Evolutionary conservation across 176 grass and related monocot genomes (phyloP), one percentile per base, ranked within the genome.

Genomic region (Chloris gayana): DNA sequence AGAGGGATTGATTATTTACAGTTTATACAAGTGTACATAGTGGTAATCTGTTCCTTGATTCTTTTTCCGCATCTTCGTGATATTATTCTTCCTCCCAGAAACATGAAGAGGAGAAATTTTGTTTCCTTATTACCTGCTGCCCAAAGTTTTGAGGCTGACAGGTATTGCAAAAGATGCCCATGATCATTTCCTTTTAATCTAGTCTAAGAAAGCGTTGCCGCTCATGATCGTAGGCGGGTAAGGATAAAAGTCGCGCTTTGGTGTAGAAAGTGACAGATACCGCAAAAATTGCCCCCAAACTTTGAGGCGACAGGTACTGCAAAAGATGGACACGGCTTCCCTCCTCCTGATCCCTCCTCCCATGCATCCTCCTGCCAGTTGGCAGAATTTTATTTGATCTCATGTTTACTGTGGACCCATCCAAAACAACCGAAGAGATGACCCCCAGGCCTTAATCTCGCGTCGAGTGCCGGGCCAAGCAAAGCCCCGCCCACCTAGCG

Each of bases 1-100:
- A 45, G 41, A 79, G 21, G 60, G 19, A 44, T 12, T 44, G 2
- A 18, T 58, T n/a, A n/a, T n/a, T n/a, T 27, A 3, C 50, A 18
- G 14, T 75, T 62, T 56, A 44, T 44, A 1, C 65, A 70, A 61
- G 51, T 82, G 82, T 89, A 82, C 14, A 89, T 82, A 85, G 30
- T 39, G 46, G 65, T 18, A 9, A 72, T 24, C 5, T 59, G 82
- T 44, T 76, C 72, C 12, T 82, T 45, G 6, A 72, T 85, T 85
- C 45, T 57, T 85, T 51, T 64, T 30, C 22, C 56, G 4, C 76
- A 31, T 85, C 35, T 85, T 81, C 11, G 57, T 77, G 77, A 64
- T 46, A 72, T 14, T 32, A 22, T 79, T 69, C 50, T 53, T 76
- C 22, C n/a, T 77, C 34, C 58, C 77, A 47, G 80, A 17, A 81